Evolutionary conservation across 2,329 filamentous ascomycete species (phyloP).

Genomic region (Pyrenophora seminiperda): DNA sequence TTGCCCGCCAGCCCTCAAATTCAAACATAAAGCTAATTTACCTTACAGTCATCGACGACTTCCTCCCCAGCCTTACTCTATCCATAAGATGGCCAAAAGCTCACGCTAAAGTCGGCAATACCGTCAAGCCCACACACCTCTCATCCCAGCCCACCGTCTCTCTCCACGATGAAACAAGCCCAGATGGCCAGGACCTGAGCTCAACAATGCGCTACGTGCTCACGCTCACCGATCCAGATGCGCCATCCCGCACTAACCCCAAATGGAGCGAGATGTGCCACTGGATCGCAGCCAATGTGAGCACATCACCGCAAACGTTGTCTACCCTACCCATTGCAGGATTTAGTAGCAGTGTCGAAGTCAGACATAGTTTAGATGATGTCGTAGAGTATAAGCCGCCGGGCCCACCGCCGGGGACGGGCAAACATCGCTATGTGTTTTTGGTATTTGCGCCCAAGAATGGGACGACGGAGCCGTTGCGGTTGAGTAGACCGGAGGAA

Average conservation of each 20-base stretch:
- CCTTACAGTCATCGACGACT: conserved; percentile 62
- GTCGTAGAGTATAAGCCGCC: conserved; percentile 60
- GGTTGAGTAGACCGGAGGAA: conserved; percentile 55
- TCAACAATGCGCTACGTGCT: conserved; percentile 53
- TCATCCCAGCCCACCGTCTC: conserved; percentile 50
- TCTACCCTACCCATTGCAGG: conserved; percentile 38
- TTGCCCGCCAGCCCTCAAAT: no score
- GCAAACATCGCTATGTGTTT: conserved; percentile 64
- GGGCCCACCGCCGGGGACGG: conserved; percentile 60
- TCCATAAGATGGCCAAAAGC: conserved; percentile 54
- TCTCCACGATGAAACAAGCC: conserved; percentile 43
- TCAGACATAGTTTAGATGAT: no score
- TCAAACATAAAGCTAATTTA: no score
- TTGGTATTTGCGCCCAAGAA: conserved; percentile 56
- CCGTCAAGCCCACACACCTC: conserved; percentile 52
- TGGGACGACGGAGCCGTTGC: conserved; percentile 49
- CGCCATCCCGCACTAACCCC: conserved; percentile 59
- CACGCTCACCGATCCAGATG: conserved; percentile 63
- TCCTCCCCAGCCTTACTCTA: conserved; percentile 60
- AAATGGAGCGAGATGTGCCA: conserved; percentile 64
- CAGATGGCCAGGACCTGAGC: conserved; percentile 19
- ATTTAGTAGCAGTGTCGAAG: conserved; percentile 6
- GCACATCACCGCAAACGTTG: conserved; percentile 28
- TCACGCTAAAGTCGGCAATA: conserved; percentile 58
- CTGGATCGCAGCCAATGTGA: conserved; percentile 54